Evolutionary conservation across 257 asterid species (phyloP).

Genomic region (Penstemon eatonii): DNA sequence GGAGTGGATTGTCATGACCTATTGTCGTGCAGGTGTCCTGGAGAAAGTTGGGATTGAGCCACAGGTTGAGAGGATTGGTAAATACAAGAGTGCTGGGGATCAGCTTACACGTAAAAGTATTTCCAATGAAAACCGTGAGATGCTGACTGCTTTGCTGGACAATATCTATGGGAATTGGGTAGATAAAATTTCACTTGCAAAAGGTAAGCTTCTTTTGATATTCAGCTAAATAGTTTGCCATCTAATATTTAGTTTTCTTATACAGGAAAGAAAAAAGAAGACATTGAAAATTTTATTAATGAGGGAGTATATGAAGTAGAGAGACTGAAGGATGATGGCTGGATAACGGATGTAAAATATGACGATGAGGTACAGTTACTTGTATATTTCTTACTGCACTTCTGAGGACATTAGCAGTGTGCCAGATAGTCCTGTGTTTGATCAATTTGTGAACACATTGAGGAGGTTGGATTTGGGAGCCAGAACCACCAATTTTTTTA

Average conservation of each 20-base stretch:
- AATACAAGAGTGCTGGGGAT: constrained; percentile 96
- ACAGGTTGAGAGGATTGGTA: constrained; percentile 86
- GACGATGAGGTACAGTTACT: constrained; percentile 83
- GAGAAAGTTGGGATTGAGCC: constrained; percentile 93
- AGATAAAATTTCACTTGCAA: constrained; percentile 61
- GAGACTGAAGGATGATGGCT: constrained; percentile 84
- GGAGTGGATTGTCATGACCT: constrained; percentile 29
- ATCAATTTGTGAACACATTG: constrained; percentile 3
- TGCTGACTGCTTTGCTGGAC: constrained; percentile 83
- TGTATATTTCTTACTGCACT: constrained; percentile 25
- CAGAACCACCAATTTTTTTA: background rate
- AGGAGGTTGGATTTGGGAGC: background rate
- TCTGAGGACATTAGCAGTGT: constrained; percentile 7
- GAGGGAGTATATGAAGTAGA: constrained; percentile 88
- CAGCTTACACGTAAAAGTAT: constrained; percentile 74
- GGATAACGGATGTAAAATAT: constrained; percentile 93
- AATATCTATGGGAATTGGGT: constrained; percentile 80
- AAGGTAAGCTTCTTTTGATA: constrained; percentile 49
- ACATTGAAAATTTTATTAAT: constrained; percentile 73
- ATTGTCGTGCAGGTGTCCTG: constrained; percentile 67
- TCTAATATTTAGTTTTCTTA: constrained; percentile 24
- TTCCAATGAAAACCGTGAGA: constrained; percentile 87
- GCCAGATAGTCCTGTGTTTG: constrained; percentile 13
- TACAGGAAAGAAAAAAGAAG: constrained; percentile 81
- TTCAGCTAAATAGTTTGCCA: constrained; percentile 15